Evolutionary conservation across 495 filamentous ascomycete species (phyloP), one percentile per base, ranked within the genome.

Genomic region (Platismatia glauca): DNA sequence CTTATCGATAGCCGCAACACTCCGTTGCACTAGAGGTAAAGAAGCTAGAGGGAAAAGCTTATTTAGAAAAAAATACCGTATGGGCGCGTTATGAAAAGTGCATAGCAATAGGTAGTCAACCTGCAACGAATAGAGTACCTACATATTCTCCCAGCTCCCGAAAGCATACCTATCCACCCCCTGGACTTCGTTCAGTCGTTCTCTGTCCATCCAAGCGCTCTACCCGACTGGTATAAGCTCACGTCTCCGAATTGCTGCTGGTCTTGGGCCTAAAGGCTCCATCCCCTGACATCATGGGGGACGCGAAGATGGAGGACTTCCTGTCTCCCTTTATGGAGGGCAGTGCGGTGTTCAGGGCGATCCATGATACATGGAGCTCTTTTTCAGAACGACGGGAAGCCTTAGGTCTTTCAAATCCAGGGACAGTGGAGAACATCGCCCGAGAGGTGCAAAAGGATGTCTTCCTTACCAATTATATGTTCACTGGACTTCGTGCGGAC

Each of bases 381-480:
- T 98, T 98, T 74, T 85, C 86, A 55, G 88, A 93, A 62, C 84
- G 89, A 76, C 86, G 94, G 78, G 88, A 84, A 66, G 85, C 86
- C 73, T 82, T 99, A 65, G 93, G 91, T 64, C 81, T 99, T 57
- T 82, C 87, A 37, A 96, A 97, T 74, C 94, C 94, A 37, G 94
- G 95, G 59, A 89, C 88, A 31, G 85, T 97, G 61, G 94, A 99
- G 74, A 88, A 89, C 69, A 87, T 99, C 71, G 86, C 86, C 61
- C 83, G 88, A 67, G 94, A 99, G 81, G 91, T 96, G 52, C 85
- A 94, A 77, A 90, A 91, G 72, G 91, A 96, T 79, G 92, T 96
- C 55, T 85, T 97, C 73, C 84, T 96, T 67, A 91, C 85, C 74
- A 96, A 96, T 77, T 88, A 89, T 71, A 94, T 92, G 84, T 97